Evolutionary conservation across 2,329 filamentous ascomycete species (phyloP), one percentile per base, ranked within the genome.

Genomic region (Diaporthe amygdali): DNA sequence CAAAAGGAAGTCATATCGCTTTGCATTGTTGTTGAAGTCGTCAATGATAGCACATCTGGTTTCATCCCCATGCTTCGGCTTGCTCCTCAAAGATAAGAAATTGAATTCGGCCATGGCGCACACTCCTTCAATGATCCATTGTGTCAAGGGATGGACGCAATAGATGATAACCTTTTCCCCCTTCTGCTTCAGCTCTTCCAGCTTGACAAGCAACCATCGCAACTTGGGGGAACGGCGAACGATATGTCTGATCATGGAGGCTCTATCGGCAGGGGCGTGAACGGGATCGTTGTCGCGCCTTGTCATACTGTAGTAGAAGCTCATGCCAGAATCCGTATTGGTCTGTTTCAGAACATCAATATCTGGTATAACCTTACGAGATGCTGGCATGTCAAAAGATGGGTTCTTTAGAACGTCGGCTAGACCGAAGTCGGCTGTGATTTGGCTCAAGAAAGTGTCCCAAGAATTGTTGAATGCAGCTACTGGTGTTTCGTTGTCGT

Each of bases 51-150:
- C 32, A 5, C 12, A 12, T 34, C 15, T 20, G 4, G 2, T 10
- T 10, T 39, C 14, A 2, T 44, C 52, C 2, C 22, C 22, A 15
- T 64, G 68, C 6, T 55, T 64, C 1, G 55, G 37, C 25, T 61
- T 61, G 37, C 47, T 64, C 6, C 15, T 54, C 9, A 66, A 5
- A 10, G 68, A 64, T 14, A 70, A 37, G 8, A 70, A 47, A 8
- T 64, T 41, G 68, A 64, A 66, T 9, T 52, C 47, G 27, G 49
- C 68, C 56, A 70, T 32, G n/a, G 30, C 7, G n/a, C 68, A 70
- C 8, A 55, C 25, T 1, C 56, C 17, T 37, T 70, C 68, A 17
- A 70, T 27, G 4, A 70, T 17, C 46, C 56, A 70, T 20, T 70
- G 68, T 5, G 68, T 63, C 20, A 54, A 15, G 12, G 55, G 56